Evolutionary conservation across 768 basidiomycete species (phyloP).

Genomic region (Auriculariales sp.): DNA sequence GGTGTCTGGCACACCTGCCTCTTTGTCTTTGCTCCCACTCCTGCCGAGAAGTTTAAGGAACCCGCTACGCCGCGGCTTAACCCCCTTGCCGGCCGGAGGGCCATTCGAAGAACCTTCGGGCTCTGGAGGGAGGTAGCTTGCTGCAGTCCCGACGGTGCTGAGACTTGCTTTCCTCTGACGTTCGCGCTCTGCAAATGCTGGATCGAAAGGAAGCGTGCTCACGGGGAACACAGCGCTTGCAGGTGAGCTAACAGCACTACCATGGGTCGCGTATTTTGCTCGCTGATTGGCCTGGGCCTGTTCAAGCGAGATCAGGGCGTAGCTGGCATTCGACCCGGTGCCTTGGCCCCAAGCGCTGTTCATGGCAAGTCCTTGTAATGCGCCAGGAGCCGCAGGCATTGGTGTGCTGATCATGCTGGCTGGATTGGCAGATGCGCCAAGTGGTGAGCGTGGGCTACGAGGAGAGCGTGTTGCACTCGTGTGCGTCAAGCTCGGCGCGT

Average conservation of each 20-base stretch:
- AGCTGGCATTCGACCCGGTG: constrained; percentile 22
- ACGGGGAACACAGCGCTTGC: constrained; percentile 7
- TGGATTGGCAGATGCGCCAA: background rate
- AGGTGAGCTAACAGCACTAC: background rate
- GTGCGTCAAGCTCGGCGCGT: background rate
- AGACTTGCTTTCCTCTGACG: constrained; percentile 16
- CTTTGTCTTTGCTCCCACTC: constrained; percentile 28
- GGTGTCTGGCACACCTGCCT: constrained; percentile 31
- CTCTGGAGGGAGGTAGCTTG: constrained; percentile 11
- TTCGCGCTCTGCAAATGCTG: constrained; percentile 13
- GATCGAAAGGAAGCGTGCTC: constrained; percentile 1
- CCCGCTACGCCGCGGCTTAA: constrained; percentile 70
- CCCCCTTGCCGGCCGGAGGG: constrained; percentile 23
- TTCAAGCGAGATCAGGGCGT: constrained; percentile 60
- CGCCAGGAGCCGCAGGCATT: background rate
- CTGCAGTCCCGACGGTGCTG: background rate
- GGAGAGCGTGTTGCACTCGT: background rate
- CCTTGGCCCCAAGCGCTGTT: background rate
- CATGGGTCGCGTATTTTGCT: constrained; percentile 34
- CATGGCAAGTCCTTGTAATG: background rate
- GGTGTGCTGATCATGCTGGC: constrained; percentile 1
- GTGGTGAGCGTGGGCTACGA: constrained; percentile 4
- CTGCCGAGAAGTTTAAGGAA: constrained; percentile 60
- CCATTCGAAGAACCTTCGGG: background rate
- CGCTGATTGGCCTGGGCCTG: too few species aligned